Base-by-base conservation (phyloP, 1,284 basidiomycete genomes). In the Phellinidium pouzarii region DNA sequence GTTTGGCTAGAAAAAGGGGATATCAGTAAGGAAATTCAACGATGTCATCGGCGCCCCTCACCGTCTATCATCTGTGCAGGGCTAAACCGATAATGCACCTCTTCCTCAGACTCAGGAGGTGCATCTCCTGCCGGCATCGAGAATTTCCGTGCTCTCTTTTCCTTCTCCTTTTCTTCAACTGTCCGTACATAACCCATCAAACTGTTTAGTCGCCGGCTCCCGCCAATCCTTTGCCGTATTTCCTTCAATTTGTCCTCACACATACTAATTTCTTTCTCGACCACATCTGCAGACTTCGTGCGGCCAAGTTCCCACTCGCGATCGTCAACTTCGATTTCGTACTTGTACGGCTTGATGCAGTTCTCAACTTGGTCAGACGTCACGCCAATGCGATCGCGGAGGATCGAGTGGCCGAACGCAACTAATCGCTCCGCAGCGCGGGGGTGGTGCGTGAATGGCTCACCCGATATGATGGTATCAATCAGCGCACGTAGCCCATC, bases 361-460 rank as follows among this genome's bases (percentile, higher is more conserved):
- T 99, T 99, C 75, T 99, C 96, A 6, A 99, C 96, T 70, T 99
- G 95, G 66, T 99, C 96, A 1, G 92, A 87, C 3, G 96, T 94
- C 51, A 97, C 71, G 7, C 90, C 88, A 56, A 97, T 88, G 2
- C 95, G 81, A 62, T 97, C 94, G 45, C 94, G 78, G 53, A 99
- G 71, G 62, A 99, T 95, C 62, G 79, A 83, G 67, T 96, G 93
- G 12, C 91, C 90, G 67, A 97, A 96, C 61, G 94, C 80, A 51
- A 91, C 79, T 54, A 99, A 84, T 17, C 94, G 83, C 59, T 95
- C 91, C 1, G 91, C 80, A 0, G 94, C 89, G 12, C 77, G 78
- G 0, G 91, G 89, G 66, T 99, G 96, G 71, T 85, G 84, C 31
- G 81, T 90, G 71, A 98, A 95, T 0, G 96, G 96, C 66, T 98